phyloP scores from a whole-genome alignment of 163 green algal species.

The Coccomyxa subellipsoidea region DNA sequence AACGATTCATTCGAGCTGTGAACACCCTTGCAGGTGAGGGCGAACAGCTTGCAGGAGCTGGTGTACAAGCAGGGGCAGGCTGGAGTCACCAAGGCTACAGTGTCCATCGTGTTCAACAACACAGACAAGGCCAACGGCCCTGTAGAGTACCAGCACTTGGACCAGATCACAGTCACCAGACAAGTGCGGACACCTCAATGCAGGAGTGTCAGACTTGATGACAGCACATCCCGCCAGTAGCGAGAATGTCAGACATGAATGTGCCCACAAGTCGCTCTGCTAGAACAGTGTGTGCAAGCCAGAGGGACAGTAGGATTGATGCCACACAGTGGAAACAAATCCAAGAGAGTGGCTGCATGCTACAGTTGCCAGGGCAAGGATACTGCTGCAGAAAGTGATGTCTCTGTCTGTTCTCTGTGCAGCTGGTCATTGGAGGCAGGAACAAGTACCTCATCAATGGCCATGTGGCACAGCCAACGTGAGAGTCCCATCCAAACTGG shows the following conservation, averaged over 20 bases:
- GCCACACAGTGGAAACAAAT: too few relatives aligned
- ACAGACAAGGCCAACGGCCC: constrained; percentile 75
- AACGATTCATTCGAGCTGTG: too few relatives aligned
- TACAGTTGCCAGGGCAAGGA: too few relatives aligned
- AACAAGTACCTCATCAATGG: constrained; percentile 99
- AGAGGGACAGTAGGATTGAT: too few relatives aligned
- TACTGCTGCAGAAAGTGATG: too few relatives aligned
- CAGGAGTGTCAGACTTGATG: too few relatives aligned
- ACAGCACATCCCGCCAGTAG: too few relatives aligned
- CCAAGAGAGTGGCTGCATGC: neutral
- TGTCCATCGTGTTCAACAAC: constrained; percentile 98
- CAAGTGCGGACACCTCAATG: constrained; percentile 42
- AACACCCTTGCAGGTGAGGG: constrained; percentile 75
- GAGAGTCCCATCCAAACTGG: neutral
- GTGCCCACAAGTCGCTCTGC: too few relatives aligned
- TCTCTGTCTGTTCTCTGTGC: constrained; percentile 21
- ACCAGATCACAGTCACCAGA: constrained; percentile 92
- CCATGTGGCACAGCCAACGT: constrained; percentile 77
- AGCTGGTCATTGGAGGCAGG: constrained; percentile 94
- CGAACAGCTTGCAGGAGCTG: constrained; percentile 91
- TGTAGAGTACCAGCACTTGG: constrained; percentile 89
- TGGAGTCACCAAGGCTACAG: constrained; percentile 93
- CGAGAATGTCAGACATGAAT: too few relatives aligned
- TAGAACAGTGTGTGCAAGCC: too few relatives aligned
- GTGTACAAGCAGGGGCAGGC: constrained; percentile 91